Evolutionary conservation across 257 asterid genomes (phyloP), one percentile per base, ranked within the genome.

Genomic region (Primulina eburnea): DNA sequence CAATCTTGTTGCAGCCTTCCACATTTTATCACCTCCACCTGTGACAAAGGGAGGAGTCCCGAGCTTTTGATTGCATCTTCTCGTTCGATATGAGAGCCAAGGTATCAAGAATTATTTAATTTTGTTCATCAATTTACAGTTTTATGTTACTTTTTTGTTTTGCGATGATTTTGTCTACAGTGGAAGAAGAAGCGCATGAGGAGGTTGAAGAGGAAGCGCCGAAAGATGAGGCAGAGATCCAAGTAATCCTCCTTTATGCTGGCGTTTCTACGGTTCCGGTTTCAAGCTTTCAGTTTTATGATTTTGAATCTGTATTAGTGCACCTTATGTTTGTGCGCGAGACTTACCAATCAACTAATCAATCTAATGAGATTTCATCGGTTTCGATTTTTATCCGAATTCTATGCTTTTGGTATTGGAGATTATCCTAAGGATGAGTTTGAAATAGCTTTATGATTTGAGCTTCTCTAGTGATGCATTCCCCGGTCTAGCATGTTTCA

Each of bases 171-270:
- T 24, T 50, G 55, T 43, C 12, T 12, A 43, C 77, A 83, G 89
- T 84, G 89, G 89, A 84, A 81, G 86, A 83, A 83, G 86, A 83
- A 83, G 84, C 83, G 88, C 4, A 83, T 79, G 88, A 83, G 88
- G 86, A 81, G 89, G 71, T 65, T 84, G 83, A 84, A 84, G 84
- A 84, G 88, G 76, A 84, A 84, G 82, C 86, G 86, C 69, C 66
- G 86, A 84, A 84, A 79, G 88, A 84, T 84, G 86, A 79, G 85
- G 20, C 89, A 81, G 73, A 73, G 89, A 70, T 84, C 89, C 43
- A 84, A 84, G 82, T 84, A 77, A 50, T 17, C 57, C 3, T 20
- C 57, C 1, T 17, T 16, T 50, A 8, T 11, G 53, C 8, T 17
- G 57, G 20, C 20, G 57, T 50, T 50, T 50, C 8, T 50, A 16